A percentile compares a stretch with the other conserved stretches of the same genome.
These are phyloP conservation scores for Phytophthora cajani DNA, from an alignment of 352 stramenopile species.

Conservation along the genomic window DNA sequence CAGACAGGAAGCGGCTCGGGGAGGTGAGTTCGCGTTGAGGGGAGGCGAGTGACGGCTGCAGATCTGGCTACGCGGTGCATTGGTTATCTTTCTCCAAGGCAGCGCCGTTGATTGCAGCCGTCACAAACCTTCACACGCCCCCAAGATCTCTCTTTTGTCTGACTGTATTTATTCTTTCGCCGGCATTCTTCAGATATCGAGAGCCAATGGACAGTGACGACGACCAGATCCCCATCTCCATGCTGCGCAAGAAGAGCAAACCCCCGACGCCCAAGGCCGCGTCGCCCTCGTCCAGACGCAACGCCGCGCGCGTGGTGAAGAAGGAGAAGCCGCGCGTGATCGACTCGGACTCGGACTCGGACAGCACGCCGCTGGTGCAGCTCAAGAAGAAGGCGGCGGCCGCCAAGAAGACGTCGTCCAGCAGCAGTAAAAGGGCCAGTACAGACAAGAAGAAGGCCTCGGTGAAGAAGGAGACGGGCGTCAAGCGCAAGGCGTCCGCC, in stretches of 20 bases:
- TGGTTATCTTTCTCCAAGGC: neutral
- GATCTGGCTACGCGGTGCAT: neutral
- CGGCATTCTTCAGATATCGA: neutral
- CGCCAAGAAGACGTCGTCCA: constrained; percentile 48
- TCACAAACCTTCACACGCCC: neutral
- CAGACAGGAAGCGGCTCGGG: constrained; percentile 9
- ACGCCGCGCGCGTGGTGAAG: constrained; percentile 33
- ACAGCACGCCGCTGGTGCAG: constrained; percentile 80
- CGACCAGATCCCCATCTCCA: constrained; percentile 74
- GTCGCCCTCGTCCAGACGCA: constrained; percentile 14
- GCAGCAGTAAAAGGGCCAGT: constrained; percentile 19
- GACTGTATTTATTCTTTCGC: neutral
- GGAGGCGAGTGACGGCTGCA: constrained; percentile 1
- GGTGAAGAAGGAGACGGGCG: constrained; percentile 60
- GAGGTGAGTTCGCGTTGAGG: constrained; percentile 31
- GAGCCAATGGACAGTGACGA: constrained; percentile 73
- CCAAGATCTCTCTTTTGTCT: neutral
- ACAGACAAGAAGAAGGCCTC: constrained; percentile 34
- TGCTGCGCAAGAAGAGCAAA: constrained; percentile 70
- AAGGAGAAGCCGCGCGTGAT: constrained; percentile 36
- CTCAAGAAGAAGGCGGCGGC: constrained; percentile 76
- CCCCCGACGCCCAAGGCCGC: constrained; percentile 27
- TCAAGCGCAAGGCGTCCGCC: constrained; percentile 63
- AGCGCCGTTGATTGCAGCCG: neutral
- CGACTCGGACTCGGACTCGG: constrained; percentile 75